phyloP scores from a whole-genome alignment of 2,329 filamentous ascomycete species.

The Penicillium palitans region DNA sequence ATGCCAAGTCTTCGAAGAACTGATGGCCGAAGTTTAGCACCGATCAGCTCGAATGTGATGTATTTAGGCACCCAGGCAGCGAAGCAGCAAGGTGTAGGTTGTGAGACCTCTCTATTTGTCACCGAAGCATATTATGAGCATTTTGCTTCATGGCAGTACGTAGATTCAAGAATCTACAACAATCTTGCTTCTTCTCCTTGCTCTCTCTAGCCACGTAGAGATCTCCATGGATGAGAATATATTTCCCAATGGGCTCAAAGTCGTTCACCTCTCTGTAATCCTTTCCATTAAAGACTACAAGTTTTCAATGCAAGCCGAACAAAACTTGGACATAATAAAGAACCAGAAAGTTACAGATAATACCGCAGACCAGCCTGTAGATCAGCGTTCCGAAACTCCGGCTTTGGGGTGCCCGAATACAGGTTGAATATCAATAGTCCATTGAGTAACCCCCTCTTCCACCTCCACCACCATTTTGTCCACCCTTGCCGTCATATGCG shows the following conservation, averaged over 20 bases:
- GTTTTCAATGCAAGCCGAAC: background rate
- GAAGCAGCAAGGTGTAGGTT: no score
- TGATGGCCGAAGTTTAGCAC: background rate
- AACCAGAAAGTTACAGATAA: background rate
- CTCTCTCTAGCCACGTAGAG: no score
- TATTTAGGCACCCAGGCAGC: no score
- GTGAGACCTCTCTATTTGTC: no score
- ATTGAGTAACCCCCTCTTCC: slow-evolving; percentile 34
- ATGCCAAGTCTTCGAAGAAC: background rate
- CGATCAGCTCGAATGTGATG: background rate
- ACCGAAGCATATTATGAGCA: no score
- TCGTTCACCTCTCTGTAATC: background rate
- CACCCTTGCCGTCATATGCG: slow-evolving; percentile 32
- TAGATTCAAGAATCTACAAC: no score
- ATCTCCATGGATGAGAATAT: no score
- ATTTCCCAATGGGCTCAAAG: no score
- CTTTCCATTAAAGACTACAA: background rate
- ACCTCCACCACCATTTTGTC: slow-evolving; percentile 21
- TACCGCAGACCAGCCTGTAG: background rate
- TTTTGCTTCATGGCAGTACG: no score
- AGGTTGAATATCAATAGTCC: slow-evolving; percentile 38
- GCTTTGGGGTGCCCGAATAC: background rate
- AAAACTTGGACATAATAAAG: background rate
- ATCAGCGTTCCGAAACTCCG: background rate
- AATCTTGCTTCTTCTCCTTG: no score